phyloP scores from a whole-genome alignment of 176 grass and related monocot genomes.

The Bromus sterilis region DNA sequence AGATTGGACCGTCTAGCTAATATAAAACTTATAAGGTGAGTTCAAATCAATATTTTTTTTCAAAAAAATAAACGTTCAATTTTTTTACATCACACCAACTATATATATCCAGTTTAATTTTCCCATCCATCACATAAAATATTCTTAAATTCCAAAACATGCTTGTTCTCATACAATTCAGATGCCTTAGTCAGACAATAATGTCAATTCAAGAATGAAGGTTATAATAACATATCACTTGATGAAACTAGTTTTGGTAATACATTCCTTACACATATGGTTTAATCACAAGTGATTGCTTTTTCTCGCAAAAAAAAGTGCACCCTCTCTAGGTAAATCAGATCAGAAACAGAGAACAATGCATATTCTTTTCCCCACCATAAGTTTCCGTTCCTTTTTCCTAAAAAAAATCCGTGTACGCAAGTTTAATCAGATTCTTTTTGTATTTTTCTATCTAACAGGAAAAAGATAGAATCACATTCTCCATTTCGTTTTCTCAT shows the following conservation, averaged over 20 bases:
- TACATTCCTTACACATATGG: neutral
- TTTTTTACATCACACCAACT: neutral
- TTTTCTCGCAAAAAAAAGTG: neutral
- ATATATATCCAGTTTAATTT: neutral
- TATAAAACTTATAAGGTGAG: neutral
- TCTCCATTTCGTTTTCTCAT: neutral
- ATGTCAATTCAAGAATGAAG: neutral
- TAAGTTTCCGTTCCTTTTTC: neutral
- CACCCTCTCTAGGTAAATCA: neutral
- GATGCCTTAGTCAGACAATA: neutral
- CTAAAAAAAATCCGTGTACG: neutral
- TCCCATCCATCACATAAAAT: neutral
- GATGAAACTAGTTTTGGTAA: neutral
- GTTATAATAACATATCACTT: neutral
- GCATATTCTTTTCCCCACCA: neutral
- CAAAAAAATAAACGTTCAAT: neutral
- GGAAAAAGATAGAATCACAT: slow-evolving; percentile 5
- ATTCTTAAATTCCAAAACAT: neutral
- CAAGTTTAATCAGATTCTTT: neutral
- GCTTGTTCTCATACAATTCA: neutral
- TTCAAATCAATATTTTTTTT: neutral
- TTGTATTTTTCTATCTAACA: neutral
- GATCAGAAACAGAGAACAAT: neutral
- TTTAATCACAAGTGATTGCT: neutral
- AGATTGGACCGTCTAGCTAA: neutral